Evolutionary conservation across 2,329 filamentous ascomycete species (phyloP).

Genomic region (Falciphora oryzae): DNA sequence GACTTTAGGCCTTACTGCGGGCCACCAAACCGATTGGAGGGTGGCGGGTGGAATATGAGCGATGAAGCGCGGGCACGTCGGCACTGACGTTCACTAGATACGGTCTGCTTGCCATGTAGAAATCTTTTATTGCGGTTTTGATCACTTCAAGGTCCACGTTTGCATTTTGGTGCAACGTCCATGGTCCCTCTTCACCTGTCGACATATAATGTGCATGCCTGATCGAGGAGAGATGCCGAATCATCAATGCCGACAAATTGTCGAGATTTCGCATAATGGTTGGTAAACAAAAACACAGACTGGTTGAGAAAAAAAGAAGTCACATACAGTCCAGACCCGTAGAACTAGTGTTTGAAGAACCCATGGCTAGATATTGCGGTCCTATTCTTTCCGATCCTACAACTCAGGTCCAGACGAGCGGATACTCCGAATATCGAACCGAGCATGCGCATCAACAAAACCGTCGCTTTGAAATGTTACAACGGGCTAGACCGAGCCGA

Average conservation of each 20-base stretch:
- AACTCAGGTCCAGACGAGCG: background rate
- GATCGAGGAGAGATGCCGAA: too few relatives aligned
- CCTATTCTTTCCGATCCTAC: background rate
- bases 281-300: too few relatives aligned
- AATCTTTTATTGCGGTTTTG: constrained; percentile 7
- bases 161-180: too few relatives aligned
- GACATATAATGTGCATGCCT: too few relatives aligned
- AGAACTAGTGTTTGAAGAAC: too few relatives aligned
- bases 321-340: too few relatives aligned
- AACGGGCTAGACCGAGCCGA: background rate
- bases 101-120: constrained; percentile 9
- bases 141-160: background rate
- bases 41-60: background rate
- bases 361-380: background rate
- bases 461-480: too few relatives aligned
- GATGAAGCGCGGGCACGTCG: constrained; percentile 4
- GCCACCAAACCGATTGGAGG: background rate
- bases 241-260: too few relatives aligned
- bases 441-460: background rate
- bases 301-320: too few relatives aligned
- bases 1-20: background rate
- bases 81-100: constrained; percentile 8
- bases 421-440: background rate
- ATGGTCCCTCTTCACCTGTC: too few relatives aligned
- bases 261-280: too few relatives aligned